phyloP scores from a whole-genome alignment of 768 basidiomycete species.

The Tubosaeta sp. region DNA sequence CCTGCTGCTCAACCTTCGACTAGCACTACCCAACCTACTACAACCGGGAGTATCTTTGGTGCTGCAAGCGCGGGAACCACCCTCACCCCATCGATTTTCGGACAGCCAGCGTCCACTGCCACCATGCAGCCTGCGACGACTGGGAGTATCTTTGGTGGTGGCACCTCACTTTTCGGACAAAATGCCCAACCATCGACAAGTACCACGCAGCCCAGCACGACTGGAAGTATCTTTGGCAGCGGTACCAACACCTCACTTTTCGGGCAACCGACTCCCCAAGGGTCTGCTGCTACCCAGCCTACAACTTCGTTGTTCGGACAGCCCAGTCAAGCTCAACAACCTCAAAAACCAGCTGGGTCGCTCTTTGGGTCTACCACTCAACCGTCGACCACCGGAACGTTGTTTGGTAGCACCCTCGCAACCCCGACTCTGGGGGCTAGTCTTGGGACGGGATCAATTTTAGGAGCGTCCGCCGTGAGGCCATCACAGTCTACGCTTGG shows the following conservation, averaged over 20 bases:
- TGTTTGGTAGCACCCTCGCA: conserved; percentile 35
- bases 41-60: conserved; percentile 14
- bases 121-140: conserved; percentile 11
- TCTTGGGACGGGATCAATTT: conserved; percentile 17
- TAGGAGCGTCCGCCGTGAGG: conserved; percentile 29
- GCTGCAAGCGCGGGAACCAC: conserved; percentile 10
- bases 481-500: conserved; percentile 34
- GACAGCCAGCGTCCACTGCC: conserved; percentile 16
- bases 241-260: neutral
- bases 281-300: conserved; percentile 9
- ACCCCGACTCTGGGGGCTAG: conserved; percentile 32
- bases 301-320: conserved; percentile 20
- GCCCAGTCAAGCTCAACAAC: conserved; percentile 17
- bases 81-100: conserved; percentile 30
- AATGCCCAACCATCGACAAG: neutral
- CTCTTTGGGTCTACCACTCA: conserved; percentile 30
- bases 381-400: conserved; percentile 24
- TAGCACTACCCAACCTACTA: neutral
- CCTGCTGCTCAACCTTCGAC: neutral
- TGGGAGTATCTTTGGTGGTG: conserved; percentile 11
- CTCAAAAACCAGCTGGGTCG: conserved; percentile 20
- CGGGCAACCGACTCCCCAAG: neutral
- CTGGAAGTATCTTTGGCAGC: neutral
- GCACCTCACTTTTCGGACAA: neutral
- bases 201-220: neutral